Evolutionary conservation across 2,329 filamentous ascomycete species (phyloP).

Genomic region (Fusarium guadeloupense): DNA sequence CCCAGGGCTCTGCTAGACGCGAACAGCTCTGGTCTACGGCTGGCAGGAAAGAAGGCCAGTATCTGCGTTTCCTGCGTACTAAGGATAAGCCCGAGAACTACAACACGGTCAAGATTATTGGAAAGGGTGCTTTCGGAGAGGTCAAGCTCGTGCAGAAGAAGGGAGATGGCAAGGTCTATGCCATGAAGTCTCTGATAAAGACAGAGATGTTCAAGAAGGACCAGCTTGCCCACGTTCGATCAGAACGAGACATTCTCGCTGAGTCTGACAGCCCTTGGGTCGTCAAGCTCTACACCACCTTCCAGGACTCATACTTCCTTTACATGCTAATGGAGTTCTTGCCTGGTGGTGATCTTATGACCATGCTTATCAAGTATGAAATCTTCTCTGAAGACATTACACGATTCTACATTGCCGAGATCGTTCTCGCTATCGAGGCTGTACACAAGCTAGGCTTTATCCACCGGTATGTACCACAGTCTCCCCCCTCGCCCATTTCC

Average conservation of each 20-base stretch:
- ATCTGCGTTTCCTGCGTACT: conserved; percentile 91
- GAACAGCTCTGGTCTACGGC: conserved; percentile 86
- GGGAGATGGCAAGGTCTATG: conserved; percentile 95
- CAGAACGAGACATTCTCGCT: conserved; percentile 95
- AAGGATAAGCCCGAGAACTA: conserved; percentile 96
- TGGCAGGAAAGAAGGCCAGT: conserved; percentile 89
- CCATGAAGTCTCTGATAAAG: conserved; percentile 98
- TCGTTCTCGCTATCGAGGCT: conserved; percentile 96
- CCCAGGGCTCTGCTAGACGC: conserved; percentile 78
- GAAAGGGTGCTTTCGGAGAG: conserved; percentile 98
- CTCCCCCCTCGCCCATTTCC: background rate
- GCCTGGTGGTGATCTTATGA: conserved; percentile 98
- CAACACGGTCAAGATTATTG: conserved; percentile 95
- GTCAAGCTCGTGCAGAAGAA: conserved; percentile 98
- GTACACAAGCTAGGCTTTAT: conserved; percentile 98
- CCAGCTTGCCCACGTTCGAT: conserved; percentile 94
- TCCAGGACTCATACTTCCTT: conserved; percentile 94
- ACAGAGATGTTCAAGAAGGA: conserved; percentile 99
- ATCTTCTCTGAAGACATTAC: conserved; percentile 99
- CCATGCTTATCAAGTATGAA: conserved; percentile 99
- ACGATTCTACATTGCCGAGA: conserved; percentile 98
- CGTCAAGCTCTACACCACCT: conserved; percentile 97
- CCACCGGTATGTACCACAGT: conserved; percentile 76
- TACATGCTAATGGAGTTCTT: conserved; percentile 99
- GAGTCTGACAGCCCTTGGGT: conserved; percentile 99